phyloP scores from a whole-genome alignment of 2,329 filamentous ascomycete genomes.

The Apiospora malaysiana region DNA sequence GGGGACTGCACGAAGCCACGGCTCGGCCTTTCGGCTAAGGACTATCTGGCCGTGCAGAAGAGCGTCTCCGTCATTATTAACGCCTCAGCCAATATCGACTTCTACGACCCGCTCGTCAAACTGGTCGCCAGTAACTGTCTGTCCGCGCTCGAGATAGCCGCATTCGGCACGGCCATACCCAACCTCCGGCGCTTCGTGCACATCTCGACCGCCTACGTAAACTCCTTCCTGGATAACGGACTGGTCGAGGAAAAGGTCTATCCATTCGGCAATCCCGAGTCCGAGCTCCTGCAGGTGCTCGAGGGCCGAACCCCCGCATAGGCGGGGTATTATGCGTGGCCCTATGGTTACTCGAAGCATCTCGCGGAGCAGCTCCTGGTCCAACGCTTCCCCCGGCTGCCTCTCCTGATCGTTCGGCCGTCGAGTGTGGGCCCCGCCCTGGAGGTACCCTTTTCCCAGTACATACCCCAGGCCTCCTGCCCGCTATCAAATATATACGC shows the following conservation, averaged over 20 bases:
- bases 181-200: conserved; percentile 7
- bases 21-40: neutral
- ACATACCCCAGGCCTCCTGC: too few relatives aligned
- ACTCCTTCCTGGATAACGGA: neutral
- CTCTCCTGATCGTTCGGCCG: neutral
- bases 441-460: neutral
- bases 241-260: neutral
- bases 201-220: conserved; percentile 3
- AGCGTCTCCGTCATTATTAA: neutral
- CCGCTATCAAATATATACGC: too few relatives aligned
- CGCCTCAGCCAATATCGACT: neutral
- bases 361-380: conserved; percentile 2
- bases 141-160: neutral
- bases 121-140: neutral
- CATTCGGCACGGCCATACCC: neutral
- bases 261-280: neutral
- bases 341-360: conserved; percentile 3
- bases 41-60: neutral
- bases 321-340: neutral
- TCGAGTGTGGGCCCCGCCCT: neutral
- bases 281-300: neutral
- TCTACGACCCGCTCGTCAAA: neutral
- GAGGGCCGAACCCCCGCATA: too few relatives aligned
- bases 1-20: neutral
- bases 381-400: neutral